Evolutionary conservation across 2,329 filamentous ascomycete genomes (phyloP), one percentile per base, ranked within the genome.

Genomic region (Aspergillus niger): DNA sequence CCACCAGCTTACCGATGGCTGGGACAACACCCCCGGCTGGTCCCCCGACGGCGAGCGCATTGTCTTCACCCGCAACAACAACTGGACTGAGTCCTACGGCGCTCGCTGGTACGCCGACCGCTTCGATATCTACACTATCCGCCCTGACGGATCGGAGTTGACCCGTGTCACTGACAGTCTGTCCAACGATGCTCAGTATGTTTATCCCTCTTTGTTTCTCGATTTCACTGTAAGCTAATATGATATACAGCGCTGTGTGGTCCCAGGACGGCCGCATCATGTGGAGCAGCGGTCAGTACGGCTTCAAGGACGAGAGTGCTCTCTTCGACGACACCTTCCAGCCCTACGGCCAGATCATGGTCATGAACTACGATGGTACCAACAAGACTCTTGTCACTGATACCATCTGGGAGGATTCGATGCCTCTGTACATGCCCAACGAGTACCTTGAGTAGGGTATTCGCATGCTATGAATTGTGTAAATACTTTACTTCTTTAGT

Each of bases 301-400:
- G 78, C 2, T 81, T 80, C 67, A 70, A 76, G 38, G 74, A 77
- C 44, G 79, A 81, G 69, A 70, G 72, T 10, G 70, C 74, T 0
- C 63, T 75, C 1, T 81, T 76, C 54, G 79, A 81, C 55, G 61
- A 78, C 38, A 80, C 78, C 1, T 81, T 80, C 65, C 76, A 81
- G 67, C 79, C 77, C 0, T 80, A 80, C 48, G 78, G 78, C 0
- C 77, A 80, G 70, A 77, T 81, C 48, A 70, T 79, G 52, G 59
- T 76, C n/a, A 80, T 80, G 78, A 68, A 81, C 59, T 68, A 69
- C 5, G 77, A 80, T 68, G 79, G 80, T 0, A 68, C 65, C 4
- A 73, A 74, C 51, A 74, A 72, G 60, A 53, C 50, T 17, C 26
- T 70, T 4, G 44, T 74, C 17, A 73, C 70, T 1, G 65, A 74